These are phyloP conservation scores for Stromatinia cepivora DNA, from an alignment of 2,329 filamentous ascomycete genomes.

Conservation along the genomic window DNA sequence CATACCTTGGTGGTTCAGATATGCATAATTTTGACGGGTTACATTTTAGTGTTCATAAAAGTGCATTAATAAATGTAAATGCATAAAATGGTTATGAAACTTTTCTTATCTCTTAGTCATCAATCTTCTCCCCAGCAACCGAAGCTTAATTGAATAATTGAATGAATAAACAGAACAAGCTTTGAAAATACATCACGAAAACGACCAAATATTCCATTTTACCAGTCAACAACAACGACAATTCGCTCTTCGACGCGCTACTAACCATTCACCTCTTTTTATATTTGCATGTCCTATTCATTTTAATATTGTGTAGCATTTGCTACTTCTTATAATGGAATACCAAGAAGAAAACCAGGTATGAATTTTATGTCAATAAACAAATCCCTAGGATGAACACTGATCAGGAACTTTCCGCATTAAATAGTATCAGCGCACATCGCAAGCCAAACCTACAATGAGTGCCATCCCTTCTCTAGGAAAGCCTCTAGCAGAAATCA, in stretches of 20 bases:
- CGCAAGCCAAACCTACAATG: conserved; percentile 35
- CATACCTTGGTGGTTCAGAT: no score
- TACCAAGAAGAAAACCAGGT: conserved; percentile 37
- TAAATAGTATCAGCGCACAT: conserved; percentile 35
- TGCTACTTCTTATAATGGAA: conserved; percentile 36
- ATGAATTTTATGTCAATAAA: conserved; percentile 21
- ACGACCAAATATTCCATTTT: conserved; percentile 2
- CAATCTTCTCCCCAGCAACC: conserved; percentile 15
- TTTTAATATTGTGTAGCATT: conserved; percentile 31
- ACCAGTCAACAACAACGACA: conserved; percentile 1
- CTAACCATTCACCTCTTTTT: not conserved
- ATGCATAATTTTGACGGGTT: no score
- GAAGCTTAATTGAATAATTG: not conserved
- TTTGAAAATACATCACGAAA: conserved; percentile 13
- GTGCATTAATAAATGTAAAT: not conserved
- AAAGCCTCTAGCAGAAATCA: conserved; percentile 53
- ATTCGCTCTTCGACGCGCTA: conserved; percentile 5
- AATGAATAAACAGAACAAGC: conserved; percentile 16
- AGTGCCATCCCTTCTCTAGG: conserved; percentile 37
- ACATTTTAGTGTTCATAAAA: not conserved
- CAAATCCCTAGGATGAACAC: not conserved
- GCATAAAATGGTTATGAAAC: not conserved
- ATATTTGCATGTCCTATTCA: conserved; percentile 32
- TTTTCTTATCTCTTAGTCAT: conserved; percentile 12
- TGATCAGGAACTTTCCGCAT: conserved; percentile 21